Conservation (phyloP, 495 filamentous ascomycete species). For the Penicillium samsonianum region DNA sequence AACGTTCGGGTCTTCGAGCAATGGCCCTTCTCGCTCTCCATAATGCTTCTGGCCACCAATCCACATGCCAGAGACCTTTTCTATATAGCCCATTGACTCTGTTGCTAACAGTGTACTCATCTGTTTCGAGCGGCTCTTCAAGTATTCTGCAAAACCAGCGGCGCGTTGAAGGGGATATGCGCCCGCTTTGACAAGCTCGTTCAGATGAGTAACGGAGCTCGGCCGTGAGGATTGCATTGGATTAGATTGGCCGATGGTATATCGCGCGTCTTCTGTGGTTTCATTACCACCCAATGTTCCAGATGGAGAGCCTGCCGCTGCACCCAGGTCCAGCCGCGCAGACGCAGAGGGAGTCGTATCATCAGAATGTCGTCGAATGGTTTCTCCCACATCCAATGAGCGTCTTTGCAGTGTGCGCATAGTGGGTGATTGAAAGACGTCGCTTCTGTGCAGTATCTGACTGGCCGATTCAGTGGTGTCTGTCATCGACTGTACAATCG, state of each 20-base stretch:
- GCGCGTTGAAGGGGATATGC: constrained; percentile 84
- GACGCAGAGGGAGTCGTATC: constrained; percentile 43
- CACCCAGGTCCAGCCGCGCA: constrained; percentile 15
- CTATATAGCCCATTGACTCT: constrained; percentile 96
- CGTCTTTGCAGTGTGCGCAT: constrained; percentile 50
- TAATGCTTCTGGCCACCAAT: constrained; percentile 90
- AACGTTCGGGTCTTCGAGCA: constrained; percentile 61
- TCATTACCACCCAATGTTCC: constrained; percentile 1
- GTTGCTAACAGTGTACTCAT: constrained; percentile 87
- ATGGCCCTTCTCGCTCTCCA: constrained; percentile 67
- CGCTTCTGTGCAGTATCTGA: constrained; percentile 82
- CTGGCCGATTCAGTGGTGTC: constrained; percentile 80
- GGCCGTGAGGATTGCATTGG: constrained; percentile 16
- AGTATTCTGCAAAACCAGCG: constrained; percentile 78
- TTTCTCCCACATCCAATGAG: constrained; percentile 30
- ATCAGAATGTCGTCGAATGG: constrained; percentile 39
- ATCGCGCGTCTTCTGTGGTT: constrained; percentile 18
- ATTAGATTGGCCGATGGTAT: constrained; percentile 24
- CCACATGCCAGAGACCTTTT: constrained; percentile 98
- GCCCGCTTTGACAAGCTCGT: constrained; percentile 69
- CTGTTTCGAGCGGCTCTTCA: constrained; percentile 71
- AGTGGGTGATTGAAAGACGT: constrained; percentile 86
- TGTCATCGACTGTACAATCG: constrained; percentile 68
- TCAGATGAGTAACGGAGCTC: constrained; percentile 17
- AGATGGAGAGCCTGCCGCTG: not conserved